These are phyloP conservation scores for Haplosporangium sp. DNA, from an alignment of 371 early-diverging fungal species.

Conservation along the genomic window DNA sequence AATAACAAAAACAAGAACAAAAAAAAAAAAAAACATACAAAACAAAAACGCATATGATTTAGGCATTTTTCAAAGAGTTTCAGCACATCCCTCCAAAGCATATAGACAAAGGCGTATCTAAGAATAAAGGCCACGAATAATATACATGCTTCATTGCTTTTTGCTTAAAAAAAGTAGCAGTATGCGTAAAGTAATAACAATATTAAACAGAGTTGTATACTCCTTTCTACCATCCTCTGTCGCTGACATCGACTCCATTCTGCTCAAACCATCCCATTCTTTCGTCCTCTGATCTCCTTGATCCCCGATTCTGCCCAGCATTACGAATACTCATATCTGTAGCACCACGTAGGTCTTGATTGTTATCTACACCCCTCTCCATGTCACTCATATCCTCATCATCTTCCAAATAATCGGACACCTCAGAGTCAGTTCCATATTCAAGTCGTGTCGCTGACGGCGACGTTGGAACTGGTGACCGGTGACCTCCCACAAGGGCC, in stretches of 20 bases:
- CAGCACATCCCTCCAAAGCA: neutral
- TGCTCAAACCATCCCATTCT: constrained; percentile 42
- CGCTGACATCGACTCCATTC: constrained; percentile 34
- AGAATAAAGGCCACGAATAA: constrained; percentile 3
- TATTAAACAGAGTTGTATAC: neutral
- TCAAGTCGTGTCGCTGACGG: constrained; percentile 2
- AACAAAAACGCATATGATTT: neutral
- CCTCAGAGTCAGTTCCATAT: constrained; percentile 28
- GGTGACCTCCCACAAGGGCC: constrained; percentile 23
- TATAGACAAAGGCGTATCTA: neutral
- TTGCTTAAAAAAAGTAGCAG: constrained; percentile 3
- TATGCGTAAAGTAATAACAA: constrained; percentile 15
- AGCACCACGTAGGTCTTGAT: neutral
- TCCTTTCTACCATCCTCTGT: constrained; percentile 14
- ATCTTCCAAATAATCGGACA: constrained; percentile 28
- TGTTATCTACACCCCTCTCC: constrained; percentile 32
- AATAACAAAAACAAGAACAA: no score
- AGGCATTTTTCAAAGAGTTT: neutral
- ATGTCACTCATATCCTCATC: constrained; percentile 42
- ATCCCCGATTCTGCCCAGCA: neutral
- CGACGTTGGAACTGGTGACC: neutral
- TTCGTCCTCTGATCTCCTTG: constrained; percentile 6
- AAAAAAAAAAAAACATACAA: no score
- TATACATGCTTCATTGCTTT: neutral
- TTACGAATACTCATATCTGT: constrained; percentile 24